Percentiles rank a stretch among this genome's conserved stretches.
Conservation (phyloP, 306 rosid genomes). For the Prunus mume region DNA sequence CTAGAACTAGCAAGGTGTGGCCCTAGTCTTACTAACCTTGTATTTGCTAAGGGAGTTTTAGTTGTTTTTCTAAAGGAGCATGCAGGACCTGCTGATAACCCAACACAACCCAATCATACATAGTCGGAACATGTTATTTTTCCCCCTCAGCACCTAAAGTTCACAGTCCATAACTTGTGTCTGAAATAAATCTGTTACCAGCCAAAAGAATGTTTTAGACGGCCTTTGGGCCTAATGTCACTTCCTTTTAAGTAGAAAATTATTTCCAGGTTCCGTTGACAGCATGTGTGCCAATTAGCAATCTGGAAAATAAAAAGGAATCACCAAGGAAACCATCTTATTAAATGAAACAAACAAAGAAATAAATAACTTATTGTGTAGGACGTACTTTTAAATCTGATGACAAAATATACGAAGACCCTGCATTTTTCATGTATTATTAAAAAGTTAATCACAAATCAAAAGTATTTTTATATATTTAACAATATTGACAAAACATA, state of each 20-base stretch:
- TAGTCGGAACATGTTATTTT: not conserved
- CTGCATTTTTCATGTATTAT: not conserved
- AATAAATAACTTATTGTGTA: no score
- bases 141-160: no score
- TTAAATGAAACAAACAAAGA: not conserved
- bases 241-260: not conserved
- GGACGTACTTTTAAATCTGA: not conserved
- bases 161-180: no score
- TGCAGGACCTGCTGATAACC: not conserved
- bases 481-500: not conserved
- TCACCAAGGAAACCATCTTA: not conserved
- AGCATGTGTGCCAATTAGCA: not conserved
- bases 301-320: not conserved
- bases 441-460: not conserved
- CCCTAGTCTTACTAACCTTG: not conserved
- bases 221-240: not conserved
- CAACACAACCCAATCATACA: not conserved
- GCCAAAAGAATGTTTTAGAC: not conserved
- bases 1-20: not conserved
- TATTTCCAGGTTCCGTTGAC: not conserved
- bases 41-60: not conserved
- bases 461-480: not conserved
- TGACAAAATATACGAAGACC: not conserved
- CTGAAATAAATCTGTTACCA: no score
- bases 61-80: no score